Evolutionary conservation across 148 eudicot genomes (phyloP), one percentile per base, ranked within the genome.

Genomic region (Fagopyrum tataricum): DNA sequence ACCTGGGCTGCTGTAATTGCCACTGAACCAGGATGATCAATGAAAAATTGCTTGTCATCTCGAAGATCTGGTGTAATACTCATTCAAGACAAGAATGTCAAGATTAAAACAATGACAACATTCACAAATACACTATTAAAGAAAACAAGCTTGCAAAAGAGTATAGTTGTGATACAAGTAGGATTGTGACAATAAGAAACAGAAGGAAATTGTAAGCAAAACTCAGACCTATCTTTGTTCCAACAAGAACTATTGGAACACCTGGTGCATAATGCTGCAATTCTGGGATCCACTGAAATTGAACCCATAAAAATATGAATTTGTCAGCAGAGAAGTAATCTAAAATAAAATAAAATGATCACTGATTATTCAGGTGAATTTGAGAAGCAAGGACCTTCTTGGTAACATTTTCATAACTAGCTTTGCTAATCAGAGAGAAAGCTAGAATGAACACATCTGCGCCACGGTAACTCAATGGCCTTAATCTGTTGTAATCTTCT

Each of bases 211-310:
- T 24, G 40, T 61, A 12, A 61, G 67, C 67, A 26, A 71, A 66
- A n/a, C 39, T 78, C 83, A 71, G 78, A 89, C 95, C 95, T 67
- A 88, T 85, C 81, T 88, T 90, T 73, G 92, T 90, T 79, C 96
- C 96, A 73, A 90, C 96, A 42, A 90, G 92, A 79, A 90, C 81
- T 64, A 90, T 86, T 76, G 96, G 96, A 78, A 88, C 92, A 7
- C 90, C 90, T 37, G 96, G 96, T 42, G 96, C 92, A 81, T 90
- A 90, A 74, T 90, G 96, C 84, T 88, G 86, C 82, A 90, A 71
- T 76, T 90, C 96, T 42, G 92, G 92, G 74, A 90, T 86, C 96
- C 96, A 90, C 96, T 90, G 86, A 69, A 80, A 79, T 69, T 24
- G 67, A 71, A 74, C 51, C 44, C 66, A 12, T 23, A 23, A 81